phyloP scores from a whole-genome alignment of 2,329 filamentous ascomycete genomes.

The Aureobasidium sp. region DNA sequence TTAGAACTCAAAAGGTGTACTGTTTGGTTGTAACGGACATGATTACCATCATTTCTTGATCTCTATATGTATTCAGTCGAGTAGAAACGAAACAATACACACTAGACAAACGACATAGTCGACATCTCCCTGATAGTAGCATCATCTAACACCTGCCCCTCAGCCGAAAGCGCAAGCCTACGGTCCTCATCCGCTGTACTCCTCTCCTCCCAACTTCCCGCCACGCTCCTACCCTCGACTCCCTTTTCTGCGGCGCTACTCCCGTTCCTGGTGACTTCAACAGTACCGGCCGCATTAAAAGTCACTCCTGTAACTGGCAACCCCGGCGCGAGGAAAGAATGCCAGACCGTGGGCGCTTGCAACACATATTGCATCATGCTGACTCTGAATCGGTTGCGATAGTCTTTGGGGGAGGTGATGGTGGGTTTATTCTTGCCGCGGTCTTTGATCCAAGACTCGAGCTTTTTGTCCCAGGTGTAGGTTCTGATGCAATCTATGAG shows the following conservation, averaged over 20 bases:
- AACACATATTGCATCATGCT: conserved; percentile 88
- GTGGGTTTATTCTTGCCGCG: conserved; percentile 82
- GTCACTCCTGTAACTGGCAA: conserved; percentile 23
- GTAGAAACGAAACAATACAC: too few relatives aligned
- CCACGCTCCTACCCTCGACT: background rate
- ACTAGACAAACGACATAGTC: conserved; percentile 10
- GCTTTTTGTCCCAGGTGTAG: conserved; percentile 98
- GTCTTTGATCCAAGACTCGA: conserved; percentile 99
- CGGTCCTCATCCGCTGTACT: background rate
- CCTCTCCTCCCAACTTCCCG: conserved; percentile 5
- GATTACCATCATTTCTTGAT: too few relatives aligned
- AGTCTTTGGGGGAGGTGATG: conserved; percentile 94
- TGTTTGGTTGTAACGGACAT: too few relatives aligned
- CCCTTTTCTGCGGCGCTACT: background rate
- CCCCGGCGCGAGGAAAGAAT: conserved; percentile 47
- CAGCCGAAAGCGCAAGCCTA: background rate
- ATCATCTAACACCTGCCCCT: conserved; percentile 12
- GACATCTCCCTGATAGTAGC: conserved; percentile 14
- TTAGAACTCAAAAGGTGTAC: too few relatives aligned
- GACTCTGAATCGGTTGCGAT: conserved; percentile 90
- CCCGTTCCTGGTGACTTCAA: background rate
- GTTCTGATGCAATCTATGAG: conserved; percentile 78
- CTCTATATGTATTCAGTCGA: too few relatives aligned
- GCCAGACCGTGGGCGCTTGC: conserved; percentile 68
- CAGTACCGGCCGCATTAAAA: conserved; percentile 12